Conservation (phyloP, 805 yeast genomes). For the Candida peoriensis region DNA sequence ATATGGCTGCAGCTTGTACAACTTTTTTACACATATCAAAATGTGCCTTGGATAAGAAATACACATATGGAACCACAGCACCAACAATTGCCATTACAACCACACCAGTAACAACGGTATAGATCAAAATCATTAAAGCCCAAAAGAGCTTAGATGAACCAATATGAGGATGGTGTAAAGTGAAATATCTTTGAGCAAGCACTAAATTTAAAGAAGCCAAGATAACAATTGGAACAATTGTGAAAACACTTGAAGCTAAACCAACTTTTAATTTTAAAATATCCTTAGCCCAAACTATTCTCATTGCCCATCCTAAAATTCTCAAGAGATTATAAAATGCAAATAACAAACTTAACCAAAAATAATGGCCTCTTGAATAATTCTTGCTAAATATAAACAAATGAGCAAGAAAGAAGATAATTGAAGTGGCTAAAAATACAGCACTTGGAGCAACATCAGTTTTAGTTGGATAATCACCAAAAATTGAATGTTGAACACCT, state of each 20-base stretch:
- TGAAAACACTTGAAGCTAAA: constrained; percentile 50
- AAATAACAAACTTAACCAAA: constrained; percentile 50
- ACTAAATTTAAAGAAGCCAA: constrained; percentile 57
- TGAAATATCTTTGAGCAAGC: constrained; percentile 66
- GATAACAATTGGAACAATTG: constrained; percentile 53
- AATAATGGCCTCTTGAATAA: constrained; percentile 51
- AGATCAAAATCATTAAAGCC: constrained; percentile 43
- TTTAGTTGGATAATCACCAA: constrained; percentile 57
- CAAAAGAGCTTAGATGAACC: constrained; percentile 52
- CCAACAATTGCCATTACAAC: constrained; percentile 67
- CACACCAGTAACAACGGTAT: constrained; percentile 49
- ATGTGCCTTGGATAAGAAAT: constrained; percentile 41
- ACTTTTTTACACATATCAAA: constrained; percentile 50
- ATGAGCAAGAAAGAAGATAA: constrained; percentile 43
- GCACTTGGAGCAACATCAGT: constrained; percentile 58
- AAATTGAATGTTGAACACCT: constrained; percentile 42
- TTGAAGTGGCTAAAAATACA: constrained; percentile 49
- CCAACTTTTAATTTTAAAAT: constrained; percentile 43
- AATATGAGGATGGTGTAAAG: constrained; percentile 72
- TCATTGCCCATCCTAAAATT: constrained; percentile 52
- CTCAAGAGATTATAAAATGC: constrained; percentile 48
- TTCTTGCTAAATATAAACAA: constrained; percentile 42
- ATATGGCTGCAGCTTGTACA: constrained; percentile 44
- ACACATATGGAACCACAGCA: constrained; percentile 53
- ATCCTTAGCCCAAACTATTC: constrained; percentile 57